Conservation (phyloP, 108 stramenopile genomes). For the Cyclotella baltica region DNA sequence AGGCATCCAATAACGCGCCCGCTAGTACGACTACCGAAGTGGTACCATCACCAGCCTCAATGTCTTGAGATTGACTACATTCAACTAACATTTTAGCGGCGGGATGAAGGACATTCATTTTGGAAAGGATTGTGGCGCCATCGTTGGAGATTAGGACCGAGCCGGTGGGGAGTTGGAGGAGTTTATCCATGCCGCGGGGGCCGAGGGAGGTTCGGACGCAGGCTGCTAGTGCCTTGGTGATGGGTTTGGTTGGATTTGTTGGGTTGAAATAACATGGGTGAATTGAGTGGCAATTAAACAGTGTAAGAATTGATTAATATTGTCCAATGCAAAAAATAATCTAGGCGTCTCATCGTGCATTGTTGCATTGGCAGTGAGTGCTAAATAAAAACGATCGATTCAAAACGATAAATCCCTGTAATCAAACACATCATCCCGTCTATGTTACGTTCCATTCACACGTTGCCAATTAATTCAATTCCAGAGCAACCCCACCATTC, state of each 20-base stretch:
- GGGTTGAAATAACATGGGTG: too few relatives aligned
- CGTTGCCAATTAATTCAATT: conserved; percentile 1
- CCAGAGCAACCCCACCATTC: background rate
- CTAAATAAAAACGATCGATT: too few relatives aligned
- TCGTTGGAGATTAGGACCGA: conserved; percentile 98
- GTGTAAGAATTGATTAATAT: too few relatives aligned
- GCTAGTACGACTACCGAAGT: conserved; percentile 97
- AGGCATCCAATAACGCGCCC: conserved; percentile 96
- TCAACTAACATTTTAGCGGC: conserved; percentile 99
- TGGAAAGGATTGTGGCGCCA: conserved; percentile 97
- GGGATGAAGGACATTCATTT: conserved; percentile 98
- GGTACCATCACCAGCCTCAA: conserved; percentile 98
- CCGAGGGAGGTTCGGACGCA: conserved; percentile 97
- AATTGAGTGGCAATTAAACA: too few relatives aligned
- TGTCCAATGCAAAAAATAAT: background rate
- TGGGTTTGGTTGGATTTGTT: too few relatives aligned
- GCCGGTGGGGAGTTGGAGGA: conserved; percentile 94
- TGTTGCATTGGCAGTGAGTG: background rate
- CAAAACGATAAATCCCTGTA: background rate
- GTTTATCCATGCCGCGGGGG: conserved; percentile 99
- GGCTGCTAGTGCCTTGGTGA: conserved; percentile 97
- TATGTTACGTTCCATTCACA: background rate
- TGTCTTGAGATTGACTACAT: conserved; percentile 97
- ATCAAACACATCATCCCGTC: background rate
- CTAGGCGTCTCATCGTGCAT: background rate